phyloP scores from a whole-genome alignment of 495 filamentous ascomycete genomes.

The Aspergillus funiculosus region DNA sequence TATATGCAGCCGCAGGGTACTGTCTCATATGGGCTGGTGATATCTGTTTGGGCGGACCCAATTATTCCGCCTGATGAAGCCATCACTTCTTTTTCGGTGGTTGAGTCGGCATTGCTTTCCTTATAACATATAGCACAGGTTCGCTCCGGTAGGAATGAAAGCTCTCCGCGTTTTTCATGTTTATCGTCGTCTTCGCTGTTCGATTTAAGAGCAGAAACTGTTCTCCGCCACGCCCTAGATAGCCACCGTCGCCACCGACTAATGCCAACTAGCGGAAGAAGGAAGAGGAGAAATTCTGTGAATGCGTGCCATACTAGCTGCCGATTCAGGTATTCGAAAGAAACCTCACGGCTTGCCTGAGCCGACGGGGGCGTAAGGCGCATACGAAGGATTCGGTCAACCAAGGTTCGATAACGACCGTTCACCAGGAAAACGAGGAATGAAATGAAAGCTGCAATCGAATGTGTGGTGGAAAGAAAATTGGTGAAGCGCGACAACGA shows the following conservation, averaged over 20 bases:
- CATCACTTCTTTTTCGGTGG: conserved; percentile 63
- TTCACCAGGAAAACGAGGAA: conserved; percentile 88
- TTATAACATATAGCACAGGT: conserved; percentile 98
- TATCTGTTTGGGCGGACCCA: conserved; percentile 86
- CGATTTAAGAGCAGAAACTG: conserved; percentile 55
- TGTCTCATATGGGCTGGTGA: conserved; percentile 93
- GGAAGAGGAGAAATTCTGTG: conserved; percentile 94
- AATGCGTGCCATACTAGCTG: conserved; percentile 99
- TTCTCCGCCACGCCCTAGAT: conserved; percentile 71
- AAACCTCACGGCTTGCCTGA: conserved; percentile 82
- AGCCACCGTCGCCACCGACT: conserved; percentile 90
- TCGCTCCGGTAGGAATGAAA: conserved; percentile 79
- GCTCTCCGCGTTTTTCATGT: conserved; percentile 59
- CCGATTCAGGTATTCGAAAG: conserved; percentile 95
- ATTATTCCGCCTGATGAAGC: conserved; percentile 64
- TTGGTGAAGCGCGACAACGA: conserved; percentile 64
- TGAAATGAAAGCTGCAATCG: conserved; percentile 70
- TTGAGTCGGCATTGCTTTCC: conserved; percentile 69
- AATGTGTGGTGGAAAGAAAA: conserved; percentile 63
- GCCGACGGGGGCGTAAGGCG: conserved; percentile 76
- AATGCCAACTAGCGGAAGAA: conserved; percentile 89
- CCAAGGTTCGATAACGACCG: conserved; percentile 82
- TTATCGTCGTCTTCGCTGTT: conserved; percentile 43
- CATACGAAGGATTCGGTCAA: conserved; percentile 81
- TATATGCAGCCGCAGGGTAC: conserved; percentile 90